A percentile compares a stretch with the other conserved stretches of the same genome.
phyloP scores from a whole-genome alignment of 257 asterid species.

The Jacaranda copaia region DNA sequence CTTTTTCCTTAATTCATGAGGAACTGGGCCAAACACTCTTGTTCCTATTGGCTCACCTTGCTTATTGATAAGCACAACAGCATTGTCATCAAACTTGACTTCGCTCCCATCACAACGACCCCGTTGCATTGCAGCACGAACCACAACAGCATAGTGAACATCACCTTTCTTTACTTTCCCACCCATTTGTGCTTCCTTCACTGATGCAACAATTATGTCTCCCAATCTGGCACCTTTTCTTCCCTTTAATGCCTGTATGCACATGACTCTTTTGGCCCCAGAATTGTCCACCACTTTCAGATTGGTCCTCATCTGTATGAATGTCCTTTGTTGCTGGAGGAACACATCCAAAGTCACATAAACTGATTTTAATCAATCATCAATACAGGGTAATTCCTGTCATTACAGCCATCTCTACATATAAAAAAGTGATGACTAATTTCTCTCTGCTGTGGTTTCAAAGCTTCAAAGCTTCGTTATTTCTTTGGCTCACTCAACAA shows the following conservation, averaged over 20 bases:
- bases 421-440: not conserved
- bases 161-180: constrained; percentile 97
- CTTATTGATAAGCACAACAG: constrained; percentile 84
- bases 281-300: constrained; percentile 97
- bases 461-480: not conserved
- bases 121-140: constrained; percentile 91
- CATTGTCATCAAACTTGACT: constrained; percentile 92
- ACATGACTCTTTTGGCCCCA: constrained; percentile 85
- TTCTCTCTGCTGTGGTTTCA: not conserved
- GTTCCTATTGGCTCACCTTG: constrained; percentile 96
- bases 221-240: constrained; percentile 93
- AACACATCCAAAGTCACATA: not conserved
- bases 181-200: constrained; percentile 86
- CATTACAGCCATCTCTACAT: not conserved
- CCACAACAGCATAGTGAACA: constrained; percentile 81
- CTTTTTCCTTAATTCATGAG: constrained; percentile 93
- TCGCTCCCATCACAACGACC: constrained; percentile 94
- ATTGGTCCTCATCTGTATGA: constrained; percentile 93
- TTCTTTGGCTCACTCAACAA: not conserved
- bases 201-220: constrained; percentile 85
- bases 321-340: constrained; percentile 83
- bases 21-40: constrained; percentile 93
- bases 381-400: not conserved
- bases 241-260: constrained; percentile 93
- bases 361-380: not conserved